phyloP scores from a whole-genome alignment of 257 asterid genomes.

The Lithospermum erythrorhizon region DNA sequence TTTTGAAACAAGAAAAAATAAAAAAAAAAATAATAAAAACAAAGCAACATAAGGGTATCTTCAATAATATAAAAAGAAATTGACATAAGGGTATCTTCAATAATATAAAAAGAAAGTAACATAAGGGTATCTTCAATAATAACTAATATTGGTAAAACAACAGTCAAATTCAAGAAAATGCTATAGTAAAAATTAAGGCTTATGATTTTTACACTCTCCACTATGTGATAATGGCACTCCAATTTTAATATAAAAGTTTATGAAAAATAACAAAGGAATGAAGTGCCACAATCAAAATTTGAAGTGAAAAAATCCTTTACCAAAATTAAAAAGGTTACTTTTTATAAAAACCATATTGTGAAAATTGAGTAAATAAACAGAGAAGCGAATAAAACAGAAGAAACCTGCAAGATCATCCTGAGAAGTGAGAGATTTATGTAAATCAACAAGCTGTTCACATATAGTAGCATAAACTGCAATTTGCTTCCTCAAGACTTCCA shows the following conservation, averaged over 20 bases:
- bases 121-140: neutral
- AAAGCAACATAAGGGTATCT: no score
- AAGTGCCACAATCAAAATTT: no score
- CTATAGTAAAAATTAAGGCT: neutral
- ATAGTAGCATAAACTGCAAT: slow-evolving; percentile 89
- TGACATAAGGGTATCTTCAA: neutral
- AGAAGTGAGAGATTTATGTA: slow-evolving; percentile 89
- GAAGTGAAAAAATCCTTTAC: no score
- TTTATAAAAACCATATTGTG: neutral
- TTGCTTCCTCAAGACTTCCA: slow-evolving; percentile 93
- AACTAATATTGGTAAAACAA: neutral
- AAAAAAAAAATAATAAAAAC: no score
- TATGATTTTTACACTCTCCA: no score
- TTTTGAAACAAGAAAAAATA: neutral
- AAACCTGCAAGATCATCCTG: slow-evolving; percentile 79
- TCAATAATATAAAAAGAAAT: no score
- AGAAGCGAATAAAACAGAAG: neutral
- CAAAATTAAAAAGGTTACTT: no score
- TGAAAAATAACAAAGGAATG: no score
- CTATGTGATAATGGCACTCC: no score
- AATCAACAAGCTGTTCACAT: slow-evolving; percentile 83
- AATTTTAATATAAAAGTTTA: no score
- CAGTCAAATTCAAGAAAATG: neutral
- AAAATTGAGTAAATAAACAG: neutral
- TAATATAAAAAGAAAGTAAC: neutral